Evolutionary conservation across 306 rosid genomes (phyloP), one percentile per base, ranked within the genome.

Genomic region (Prunus armeniaca): DNA sequence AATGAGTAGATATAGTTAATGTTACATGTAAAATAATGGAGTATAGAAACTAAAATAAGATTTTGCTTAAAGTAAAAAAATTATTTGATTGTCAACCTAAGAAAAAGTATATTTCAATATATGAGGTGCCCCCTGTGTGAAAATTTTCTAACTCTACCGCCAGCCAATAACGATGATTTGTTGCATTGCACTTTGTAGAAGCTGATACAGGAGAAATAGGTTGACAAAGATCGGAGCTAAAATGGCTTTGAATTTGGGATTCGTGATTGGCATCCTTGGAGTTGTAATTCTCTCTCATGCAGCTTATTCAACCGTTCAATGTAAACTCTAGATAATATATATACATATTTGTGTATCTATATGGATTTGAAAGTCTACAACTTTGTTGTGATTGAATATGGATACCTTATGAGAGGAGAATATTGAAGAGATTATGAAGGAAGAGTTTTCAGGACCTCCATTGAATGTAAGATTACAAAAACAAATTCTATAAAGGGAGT

Each of bases 381-480:
- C 17, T 64, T 72, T 69, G 12, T 25, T 57, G n/a, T 74, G 60
- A 41, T 65, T 46, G 24, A 52, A 20, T 11, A 51, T 46, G 73
- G 34, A 41, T 75, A 32, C 4, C 50, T 20, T 62, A 12, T 67
- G 98, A 93, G 67, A 87, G 93, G 87, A 82, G 83, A 58, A 80
- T 93, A 87, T 73, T 91, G 88, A 91, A 4, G 5, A 93, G 92
- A 93, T 93, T 71, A 87, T 76, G 63, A 96, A 91, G 81, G 96
- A 89, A 76, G 92, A 93, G 87, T 93, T 93, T 87, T 87, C 96
- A 3, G 92, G 91, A 19, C 91, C 96, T 80, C 97, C 98, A 22
- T 45, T 88, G 71, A 83, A 70, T 28, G 98, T 91, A 72, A 85
- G 84, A 18, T 75, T 64, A 51, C 28, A 6, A 20, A 55, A 1